Percentiles rank a stretch among this genome's conserved stretches.
phyloP scores from a whole-genome alignment of 805 yeast genomes.

The Lipomyces japonicus region DNA sequence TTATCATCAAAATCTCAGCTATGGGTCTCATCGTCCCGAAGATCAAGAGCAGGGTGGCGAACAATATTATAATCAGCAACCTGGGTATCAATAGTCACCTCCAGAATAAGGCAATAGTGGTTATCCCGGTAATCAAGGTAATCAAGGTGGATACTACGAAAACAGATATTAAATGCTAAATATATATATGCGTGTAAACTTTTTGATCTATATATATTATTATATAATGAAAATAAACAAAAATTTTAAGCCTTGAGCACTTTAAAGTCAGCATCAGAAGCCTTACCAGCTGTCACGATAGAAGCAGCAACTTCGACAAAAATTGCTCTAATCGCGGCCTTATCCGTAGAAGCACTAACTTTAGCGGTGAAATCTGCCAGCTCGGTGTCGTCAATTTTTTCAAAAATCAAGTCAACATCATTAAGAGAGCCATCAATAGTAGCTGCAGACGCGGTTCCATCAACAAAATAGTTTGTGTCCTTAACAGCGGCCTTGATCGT shows the following conservation, averaged over 20 bases:
- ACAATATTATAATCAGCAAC: background rate
- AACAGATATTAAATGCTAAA: background rate
- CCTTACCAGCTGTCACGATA: conserved; percentile 51
- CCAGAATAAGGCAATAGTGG: background rate
- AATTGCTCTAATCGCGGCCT: conserved; percentile 56
- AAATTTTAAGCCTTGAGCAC: conserved; percentile 34
- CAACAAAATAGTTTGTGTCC: conserved; percentile 73
- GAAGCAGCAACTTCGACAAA: conserved; percentile 54
- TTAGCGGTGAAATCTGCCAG: conserved; percentile 70
- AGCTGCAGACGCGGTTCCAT: conserved; percentile 56
- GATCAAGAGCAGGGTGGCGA: background rate
- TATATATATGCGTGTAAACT: background rate
- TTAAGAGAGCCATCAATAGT: conserved; percentile 48
- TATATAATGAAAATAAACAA: background rate
- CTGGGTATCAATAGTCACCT: background rate
- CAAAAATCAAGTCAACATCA: conserved; percentile 77
- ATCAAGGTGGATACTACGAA: conserved; percentile 2
- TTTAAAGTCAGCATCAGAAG: conserved; percentile 52
- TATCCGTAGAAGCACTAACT: conserved; percentile 53
- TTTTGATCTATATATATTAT: background rate
- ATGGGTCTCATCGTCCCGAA: background rate
- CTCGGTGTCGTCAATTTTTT: conserved; percentile 72
- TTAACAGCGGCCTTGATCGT: conserved; percentile 74
- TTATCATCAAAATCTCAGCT: background rate
- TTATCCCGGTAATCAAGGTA: background rate